These are phyloP conservation scores for Ceratocystis papillata DNA, from an alignment of 2,329 filamentous ascomycete genomes.

Conservation along the genomic window DNA sequence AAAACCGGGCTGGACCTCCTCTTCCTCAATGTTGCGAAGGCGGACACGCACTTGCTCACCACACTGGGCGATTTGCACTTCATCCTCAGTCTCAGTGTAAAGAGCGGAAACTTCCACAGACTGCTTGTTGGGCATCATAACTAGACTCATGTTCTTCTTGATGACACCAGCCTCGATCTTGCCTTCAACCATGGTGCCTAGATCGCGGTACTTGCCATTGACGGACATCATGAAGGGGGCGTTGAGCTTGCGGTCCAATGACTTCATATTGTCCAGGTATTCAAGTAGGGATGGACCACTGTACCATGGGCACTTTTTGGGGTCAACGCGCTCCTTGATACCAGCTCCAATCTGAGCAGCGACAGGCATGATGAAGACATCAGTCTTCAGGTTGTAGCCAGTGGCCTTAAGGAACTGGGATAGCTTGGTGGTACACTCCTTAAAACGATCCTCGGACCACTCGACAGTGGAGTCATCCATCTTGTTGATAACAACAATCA, in stretches of 20 bases:
- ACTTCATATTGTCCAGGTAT: constrained; percentile 87
- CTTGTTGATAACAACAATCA: constrained; percentile 94
- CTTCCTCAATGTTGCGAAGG: constrained; percentile 89
- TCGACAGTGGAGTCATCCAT: constrained; percentile 97
- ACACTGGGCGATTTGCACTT: constrained; percentile 68
- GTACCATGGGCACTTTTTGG: constrained; percentile 70
- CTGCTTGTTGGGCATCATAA: constrained; percentile 94
- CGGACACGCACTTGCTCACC: constrained; percentile 92
- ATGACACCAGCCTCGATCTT: constrained; percentile 92
- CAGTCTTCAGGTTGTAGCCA: constrained; percentile 87
- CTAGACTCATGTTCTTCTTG: constrained; percentile 73
- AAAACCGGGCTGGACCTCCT: constrained; percentile 90
- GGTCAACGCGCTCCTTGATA: constrained; percentile 79
- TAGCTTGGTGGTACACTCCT: constrained; percentile 87
- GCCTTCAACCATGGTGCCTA: constrained; percentile 95
- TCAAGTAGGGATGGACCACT: constrained; percentile 83
- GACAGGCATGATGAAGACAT: constrained; percentile 92
- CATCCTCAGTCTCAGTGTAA: constrained; percentile 94
- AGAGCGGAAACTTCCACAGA: constrained; percentile 69
- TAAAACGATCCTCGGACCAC: constrained; percentile 87
- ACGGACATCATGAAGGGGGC: constrained; percentile 99
- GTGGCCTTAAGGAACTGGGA: constrained; percentile 78
- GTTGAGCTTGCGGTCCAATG: constrained; percentile 89
- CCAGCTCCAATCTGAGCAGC: constrained; percentile 77
- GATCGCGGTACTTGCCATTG: constrained; percentile 89